Percentiles rank a stretch among this genome's conserved stretches.
Conservation (phyloP, 345 rosid species). For the Pugionium dolabratum region DNA sequence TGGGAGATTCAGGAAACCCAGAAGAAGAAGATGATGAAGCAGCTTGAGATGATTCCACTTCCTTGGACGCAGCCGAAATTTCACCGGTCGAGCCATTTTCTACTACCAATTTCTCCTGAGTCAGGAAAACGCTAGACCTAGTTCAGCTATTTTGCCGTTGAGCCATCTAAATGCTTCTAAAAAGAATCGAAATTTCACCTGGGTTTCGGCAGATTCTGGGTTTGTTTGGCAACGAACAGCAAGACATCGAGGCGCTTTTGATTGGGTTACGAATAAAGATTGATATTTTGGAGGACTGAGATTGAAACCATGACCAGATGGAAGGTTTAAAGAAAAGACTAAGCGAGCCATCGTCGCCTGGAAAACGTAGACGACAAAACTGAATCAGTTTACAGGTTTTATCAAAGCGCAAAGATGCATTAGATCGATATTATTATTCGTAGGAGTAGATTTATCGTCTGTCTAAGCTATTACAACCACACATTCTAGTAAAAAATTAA, state of each 20-base stretch:
- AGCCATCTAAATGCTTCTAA: not conserved
- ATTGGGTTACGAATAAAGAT: slow-evolving; percentile 22
- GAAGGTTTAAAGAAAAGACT: slow-evolving; percentile 26
- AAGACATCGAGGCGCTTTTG: slow-evolving; percentile 25
- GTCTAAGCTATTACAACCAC: slow-evolving; percentile 18
- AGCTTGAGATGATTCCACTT: slow-evolving; percentile 19
- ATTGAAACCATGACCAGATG: slow-evolving; percentile 22
- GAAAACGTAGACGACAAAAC: not conserved
- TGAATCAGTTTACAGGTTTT: not conserved
- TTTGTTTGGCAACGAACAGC: slow-evolving; percentile 35
- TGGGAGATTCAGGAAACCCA: slow-evolving; percentile 64
- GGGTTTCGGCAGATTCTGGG: slow-evolving; percentile 33
- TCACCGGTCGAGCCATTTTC: slow-evolving; percentile 26
- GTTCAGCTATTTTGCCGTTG: not conserved
- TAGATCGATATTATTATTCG: not conserved
- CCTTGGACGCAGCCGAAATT: slow-evolving; percentile 11
- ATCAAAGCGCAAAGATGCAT: not conserved
- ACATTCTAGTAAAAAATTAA: not conserved
- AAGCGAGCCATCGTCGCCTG: slow-evolving; percentile 32
- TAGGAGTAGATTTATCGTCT: slow-evolving; percentile 15
- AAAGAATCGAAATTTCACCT: slow-evolving; percentile 25
- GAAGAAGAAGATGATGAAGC: slow-evolving; percentile 34
- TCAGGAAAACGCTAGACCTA: slow-evolving; percentile 6
- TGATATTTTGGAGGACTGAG: slow-evolving; percentile 23
- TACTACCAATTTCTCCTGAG: slow-evolving; percentile 53